phyloP scores from a whole-genome alignment of 2,329 filamentous ascomycete genomes.

The Sphaerulina vaccinii region DNA sequence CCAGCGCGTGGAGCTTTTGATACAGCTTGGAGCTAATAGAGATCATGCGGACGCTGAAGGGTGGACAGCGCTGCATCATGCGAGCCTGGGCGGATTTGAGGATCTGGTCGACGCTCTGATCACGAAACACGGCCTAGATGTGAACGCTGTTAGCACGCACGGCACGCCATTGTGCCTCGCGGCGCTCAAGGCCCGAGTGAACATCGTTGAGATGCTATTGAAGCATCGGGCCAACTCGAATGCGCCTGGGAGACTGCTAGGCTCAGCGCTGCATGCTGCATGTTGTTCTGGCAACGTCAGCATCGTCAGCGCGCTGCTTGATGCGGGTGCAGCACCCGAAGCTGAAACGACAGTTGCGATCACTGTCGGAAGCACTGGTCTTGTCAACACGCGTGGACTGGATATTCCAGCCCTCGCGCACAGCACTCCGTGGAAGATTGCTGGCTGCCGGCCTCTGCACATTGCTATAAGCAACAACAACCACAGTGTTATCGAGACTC shows the following conservation, averaged over 20 bases:
- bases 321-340: too few species aligned
- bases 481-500: too few species aligned
- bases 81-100: conserved; percentile 13
- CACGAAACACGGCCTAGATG: conserved; percentile 1
- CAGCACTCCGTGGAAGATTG: too few species aligned
- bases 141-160: conserved; percentile 13
- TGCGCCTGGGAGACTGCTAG: neutral
- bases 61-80: conserved; percentile 16
- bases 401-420: too few species aligned
- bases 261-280: conserved; percentile 1
- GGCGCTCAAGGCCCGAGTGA: conserved; percentile 3
- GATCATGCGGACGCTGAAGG: conserved; percentile 7
- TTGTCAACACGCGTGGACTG: too few species aligned
- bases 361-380: too few species aligned
- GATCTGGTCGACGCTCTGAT: conserved; percentile 6
- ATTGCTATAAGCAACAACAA: too few species aligned
- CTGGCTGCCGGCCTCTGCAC: too few species aligned
- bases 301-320: too few species aligned
- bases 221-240: neutral
- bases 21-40: conserved; percentile 7
- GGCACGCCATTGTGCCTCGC: conserved; percentile 17
- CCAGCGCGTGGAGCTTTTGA: conserved; percentile 3
- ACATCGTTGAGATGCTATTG: conserved; percentile 7
- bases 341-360: too few species aligned
- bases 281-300: too few species aligned